Conservation (phyloP, 495 filamentous ascomycete genomes). For the Pseudoneurospora amorphoporcata region DNA sequence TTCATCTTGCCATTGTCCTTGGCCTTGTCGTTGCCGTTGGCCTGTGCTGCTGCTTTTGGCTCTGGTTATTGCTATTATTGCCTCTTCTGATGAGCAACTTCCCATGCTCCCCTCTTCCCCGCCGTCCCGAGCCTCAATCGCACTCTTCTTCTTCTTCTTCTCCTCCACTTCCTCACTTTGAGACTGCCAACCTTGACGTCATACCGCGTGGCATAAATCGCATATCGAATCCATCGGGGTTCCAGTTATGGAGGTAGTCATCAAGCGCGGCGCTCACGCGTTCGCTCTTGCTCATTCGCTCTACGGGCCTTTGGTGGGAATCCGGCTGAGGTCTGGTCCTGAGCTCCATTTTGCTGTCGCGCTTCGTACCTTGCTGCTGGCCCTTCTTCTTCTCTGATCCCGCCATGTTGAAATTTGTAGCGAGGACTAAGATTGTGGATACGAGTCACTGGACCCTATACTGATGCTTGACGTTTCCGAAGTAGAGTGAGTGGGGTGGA, state of each 20-base stretch:
- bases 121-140: background rate
- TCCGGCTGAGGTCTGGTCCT: background rate
- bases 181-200: background rate
- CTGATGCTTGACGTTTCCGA: background rate
- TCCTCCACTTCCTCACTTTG: background rate
- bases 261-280: background rate
- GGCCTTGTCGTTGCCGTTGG: background rate
- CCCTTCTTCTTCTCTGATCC: background rate
- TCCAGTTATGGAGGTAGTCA: background rate
- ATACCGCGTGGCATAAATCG: background rate
- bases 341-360: background rate
- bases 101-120: background rate
- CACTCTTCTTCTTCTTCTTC: background rate
- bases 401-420: background rate
- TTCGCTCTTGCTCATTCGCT: background rate
- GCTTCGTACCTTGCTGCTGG: background rate
- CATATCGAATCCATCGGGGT: background rate
- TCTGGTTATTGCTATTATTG: background rate
- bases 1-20: background rate
- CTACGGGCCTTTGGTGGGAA: background rate
- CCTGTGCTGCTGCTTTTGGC: background rate
- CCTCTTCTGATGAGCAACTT: background rate
- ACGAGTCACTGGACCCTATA: background rate
- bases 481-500: background rate
- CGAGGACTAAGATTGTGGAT: background rate